phyloP scores from a whole-genome alignment of 164 flowering plant genomes.

The Berberis vulgaris region DNA sequence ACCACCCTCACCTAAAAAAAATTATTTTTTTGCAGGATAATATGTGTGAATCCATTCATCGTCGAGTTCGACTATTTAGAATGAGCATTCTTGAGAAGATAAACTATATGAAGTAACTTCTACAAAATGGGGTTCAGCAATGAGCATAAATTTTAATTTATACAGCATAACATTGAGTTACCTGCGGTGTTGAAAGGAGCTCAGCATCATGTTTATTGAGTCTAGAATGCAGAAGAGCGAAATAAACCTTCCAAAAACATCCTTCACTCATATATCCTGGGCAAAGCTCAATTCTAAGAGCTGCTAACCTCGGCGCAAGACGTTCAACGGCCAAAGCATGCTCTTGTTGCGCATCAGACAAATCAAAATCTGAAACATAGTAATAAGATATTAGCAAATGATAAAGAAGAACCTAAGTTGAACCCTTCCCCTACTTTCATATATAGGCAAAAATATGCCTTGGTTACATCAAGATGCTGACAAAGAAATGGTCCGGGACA shows the following conservation, averaged over 20 bases:
- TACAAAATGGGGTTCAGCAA: neutral
- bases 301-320: conserved; percentile 81
- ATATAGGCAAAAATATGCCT: too few relatives aligned
- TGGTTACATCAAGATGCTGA: too few relatives aligned
- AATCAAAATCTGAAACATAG: conserved; percentile 61
- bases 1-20: too few relatives aligned
- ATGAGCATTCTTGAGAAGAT: too few relatives aligned
- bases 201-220: conserved; percentile 65
- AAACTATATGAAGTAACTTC: too few relatives aligned
- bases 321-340: conserved; percentile 77
- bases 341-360: conserved; percentile 75
- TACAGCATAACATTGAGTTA: conserved; percentile 9
- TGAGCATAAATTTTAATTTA: neutral
- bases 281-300: conserved; percentile 92
- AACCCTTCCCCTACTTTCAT: too few relatives aligned
- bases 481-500: too few relatives aligned
- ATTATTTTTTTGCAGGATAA: too few relatives aligned
- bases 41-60: too few relatives aligned
- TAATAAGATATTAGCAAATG: neutral
- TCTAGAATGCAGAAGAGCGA: conserved; percentile 88
- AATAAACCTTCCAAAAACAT: conserved; percentile 95
- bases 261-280: conserved; percentile 83
- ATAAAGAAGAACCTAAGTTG: neutral
- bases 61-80: too few relatives aligned
- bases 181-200: conserved; percentile 70